Base-by-base conservation (phyloP, 2,329 filamentous ascomycete species). In the Herpotrichia juniperi region DNA sequence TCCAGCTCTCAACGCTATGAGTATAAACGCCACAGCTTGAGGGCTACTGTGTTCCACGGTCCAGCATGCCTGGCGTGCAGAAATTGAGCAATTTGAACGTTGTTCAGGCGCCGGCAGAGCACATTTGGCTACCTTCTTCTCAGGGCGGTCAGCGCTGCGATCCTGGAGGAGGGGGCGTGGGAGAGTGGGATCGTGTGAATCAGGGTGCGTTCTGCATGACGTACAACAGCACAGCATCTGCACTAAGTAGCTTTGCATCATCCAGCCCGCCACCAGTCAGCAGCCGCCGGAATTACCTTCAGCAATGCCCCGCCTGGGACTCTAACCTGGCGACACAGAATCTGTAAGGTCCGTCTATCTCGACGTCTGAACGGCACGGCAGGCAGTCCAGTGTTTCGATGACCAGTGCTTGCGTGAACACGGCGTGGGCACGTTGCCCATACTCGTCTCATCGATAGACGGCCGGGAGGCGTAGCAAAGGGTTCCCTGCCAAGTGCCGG, bases 161-260 rank as follows among this genome's bases (percentile, higher is more conserved):
- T 53, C 50, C 46, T 46, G 28, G 22, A 42, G 46, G 46, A 43
- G 40, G 17, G 25, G 24, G 24, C n/a, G 28, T 21, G 17, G 37
- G 37, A 24, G 19, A 31, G 25, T 21, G 39, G 30, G 39, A 51
- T 46, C 46, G 37, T 42, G 40, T 52, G 53, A 47, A 46, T 45
- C 37, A 40, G 37, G 19, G 37, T n/a, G 31, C 16, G 31, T 9
- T 11, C 25, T 22, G 53, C 37, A 62, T 62, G 59, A 62, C 59
- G 64, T 57, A 64, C 58, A 22, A 21, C 37, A 10, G 37, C n/a
- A 40, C 37, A 55, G 55, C 51, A 54, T 47, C 53, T 53, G 55
- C 56, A 26, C 52, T 55, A 56, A 24, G 35, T 51, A 30, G 42
- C 46, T 24, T 42, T 40, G 37, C 37, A 24, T 40, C 37, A 40